These are phyloP conservation scores for Cryptosporidium felis DNA, from an alignment of 169 alveolate species.

Conservation along the genomic window DNA sequence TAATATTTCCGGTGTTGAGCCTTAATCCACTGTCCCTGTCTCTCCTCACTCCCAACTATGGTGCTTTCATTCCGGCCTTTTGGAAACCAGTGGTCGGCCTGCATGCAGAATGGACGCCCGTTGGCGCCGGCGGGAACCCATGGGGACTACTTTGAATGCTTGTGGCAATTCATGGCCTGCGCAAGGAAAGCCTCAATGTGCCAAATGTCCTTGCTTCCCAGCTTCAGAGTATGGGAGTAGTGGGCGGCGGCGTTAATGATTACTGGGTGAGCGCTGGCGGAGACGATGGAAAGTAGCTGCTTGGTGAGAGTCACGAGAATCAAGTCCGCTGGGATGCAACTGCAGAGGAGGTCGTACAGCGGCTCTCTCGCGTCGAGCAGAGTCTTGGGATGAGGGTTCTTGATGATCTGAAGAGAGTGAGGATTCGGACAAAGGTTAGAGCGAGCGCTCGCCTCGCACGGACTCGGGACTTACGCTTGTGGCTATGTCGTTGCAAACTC, in stretches of 20 bases:
- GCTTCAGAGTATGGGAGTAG: slow-evolving; percentile 76
- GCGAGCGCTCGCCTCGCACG: not conserved
- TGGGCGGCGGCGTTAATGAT: slow-evolving; percentile 56
- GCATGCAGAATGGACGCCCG: no score
- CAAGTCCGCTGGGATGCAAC: slow-evolving; percentile 81
- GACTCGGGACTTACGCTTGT: slow-evolving; percentile 44
- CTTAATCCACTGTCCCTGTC: no score
- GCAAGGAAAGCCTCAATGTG: slow-evolving; percentile 85
- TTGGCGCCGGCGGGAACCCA: not conserved
- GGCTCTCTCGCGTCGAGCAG: slow-evolving; percentile 78
- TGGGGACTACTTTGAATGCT: slow-evolving; percentile 23
- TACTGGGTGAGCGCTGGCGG: slow-evolving; percentile 22
- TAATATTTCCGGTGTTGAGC: no score
- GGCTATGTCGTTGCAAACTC: slow-evolving; percentile 77
- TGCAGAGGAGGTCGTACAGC: slow-evolving; percentile 80
- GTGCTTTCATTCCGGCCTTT: no score
- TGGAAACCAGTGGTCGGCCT: no score
- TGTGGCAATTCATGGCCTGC: slow-evolving; percentile 75
- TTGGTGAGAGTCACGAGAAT: slow-evolving; percentile 76
- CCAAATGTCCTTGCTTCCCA: slow-evolving; percentile 82
- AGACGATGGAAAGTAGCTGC: slow-evolving; percentile 63
- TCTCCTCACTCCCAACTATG: no score
- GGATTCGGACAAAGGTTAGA: not conserved
- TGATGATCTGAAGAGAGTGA: slow-evolving; percentile 3
- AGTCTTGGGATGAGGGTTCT: slow-evolving; percentile 57